Evolutionary conservation across 805 yeast species (phyloP), one percentile per base, ranked within the genome.

Genomic region (Nakazawaea wickerhamii): DNA sequence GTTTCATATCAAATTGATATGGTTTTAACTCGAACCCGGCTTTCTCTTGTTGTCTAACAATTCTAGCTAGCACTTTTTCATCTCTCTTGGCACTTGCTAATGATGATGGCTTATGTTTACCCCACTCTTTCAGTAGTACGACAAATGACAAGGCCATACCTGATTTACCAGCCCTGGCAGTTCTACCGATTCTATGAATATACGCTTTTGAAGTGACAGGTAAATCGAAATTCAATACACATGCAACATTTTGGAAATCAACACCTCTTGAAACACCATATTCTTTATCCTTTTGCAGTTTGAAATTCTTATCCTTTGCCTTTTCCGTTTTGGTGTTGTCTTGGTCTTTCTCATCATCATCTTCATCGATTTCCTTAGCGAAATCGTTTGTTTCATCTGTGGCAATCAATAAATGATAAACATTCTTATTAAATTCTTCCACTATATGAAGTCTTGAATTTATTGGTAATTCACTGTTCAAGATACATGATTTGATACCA

Each of bases 261-360:
- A 93, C 95, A 57, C 99, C 99, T 62, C 99, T 78, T 20, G 96
- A 84, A 32, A 90, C 97, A 49, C 97, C 95, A 58, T 84, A 93
- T 54, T 93, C 98, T 48, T 69, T 72, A 55, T 83, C 89, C 45
- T 73, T 70, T 44, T 65, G 68, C 4, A 55, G 49, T 38, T 50
- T 50, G 8, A 42, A 21, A 20, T 55, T 53, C 46, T 60, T 59
- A 47, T 48, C 55, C 39, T 55, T 57, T 50, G 55, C 52, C 38
- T n/a, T n/a, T n/a, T n/a, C n/a, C n/a, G n/a, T n/a, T 50, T 43
- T 48, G 57, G 49, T 49, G 30, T 50, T 41, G 13, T 45, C 33
- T 35, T 36, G 14, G 50, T 50, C 55, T 11, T 48, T 55, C 11
- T 49, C 60, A 1, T 66, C 73, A 10, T 55, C 64, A 11, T 64